Evolutionary conservation across 805 yeast species (phyloP), one percentile per base, ranked within the genome.

Genomic region (Yamadazyma kitorensis): DNA sequence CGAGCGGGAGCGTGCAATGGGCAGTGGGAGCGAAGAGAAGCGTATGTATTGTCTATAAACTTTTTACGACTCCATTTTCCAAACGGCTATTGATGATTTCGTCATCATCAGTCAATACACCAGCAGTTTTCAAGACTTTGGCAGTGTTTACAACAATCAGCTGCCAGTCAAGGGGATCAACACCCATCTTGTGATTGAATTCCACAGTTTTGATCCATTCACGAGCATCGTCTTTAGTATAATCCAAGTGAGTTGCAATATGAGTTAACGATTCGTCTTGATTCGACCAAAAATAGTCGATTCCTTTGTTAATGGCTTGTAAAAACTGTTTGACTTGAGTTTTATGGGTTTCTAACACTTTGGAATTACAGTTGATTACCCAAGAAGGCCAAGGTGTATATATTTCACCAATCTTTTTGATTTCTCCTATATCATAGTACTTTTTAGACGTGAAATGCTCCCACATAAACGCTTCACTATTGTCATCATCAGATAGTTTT

Each of bases 331-430:
- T 48, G 17, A 49, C 34, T 6, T 41, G 52, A 2, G 47, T 45
- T 13, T 52, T 46, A n/a, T 51, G 47, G 4, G 43, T 18, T 5
- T 53, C 56, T 22, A 68, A 45, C 4, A 71, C 45, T n/a, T 37
- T 23, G 61, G 61, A 51, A 34, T 70, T 58, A 4, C 78, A 78
- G 14, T 78, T 76, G 31, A 87, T 70, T 11, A 86, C 89, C 96
- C 96, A 88, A 2, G 95, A 84, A 8, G 96, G 91, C 97, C 97
- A 88, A 13, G 97, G 97, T 0, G 97, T 88, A 60, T 83, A 85
- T 37, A 88, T 87, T 45, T 84, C 86, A 11, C 95, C 97, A 40
- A 88, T 79, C 46, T 75, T 68, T 60, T 83, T 86, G 60, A 89
- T 80, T 49, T 87, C 96, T 14, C 76, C 73, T 36, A 63, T 72